A percentile compares a stretch with the other conserved stretches of the same genome.
phyloP scores from a whole-genome alignment of 441 rosid genomes.

The Erodium trifolium region DNA sequence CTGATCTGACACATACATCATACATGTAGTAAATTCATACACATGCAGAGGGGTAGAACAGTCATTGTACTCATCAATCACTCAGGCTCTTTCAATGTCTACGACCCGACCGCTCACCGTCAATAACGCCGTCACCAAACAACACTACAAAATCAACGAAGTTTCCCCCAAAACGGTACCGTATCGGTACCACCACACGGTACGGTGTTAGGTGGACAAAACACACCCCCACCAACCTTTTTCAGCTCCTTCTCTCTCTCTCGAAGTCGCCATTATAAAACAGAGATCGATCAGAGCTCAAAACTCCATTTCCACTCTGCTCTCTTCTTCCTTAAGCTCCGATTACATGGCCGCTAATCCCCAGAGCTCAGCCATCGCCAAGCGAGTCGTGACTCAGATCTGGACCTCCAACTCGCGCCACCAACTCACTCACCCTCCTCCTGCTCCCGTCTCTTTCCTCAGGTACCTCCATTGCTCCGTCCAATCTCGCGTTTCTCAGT shows the following conservation, averaged over 20 bases:
- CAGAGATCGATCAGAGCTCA: background rate
- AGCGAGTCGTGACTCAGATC: conserved; percentile 2
- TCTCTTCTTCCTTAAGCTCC: background rate
- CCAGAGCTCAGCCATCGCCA: background rate
- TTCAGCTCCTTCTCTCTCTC: background rate
- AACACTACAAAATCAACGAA: background rate
- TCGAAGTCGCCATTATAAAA: background rate
- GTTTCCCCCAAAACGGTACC: background rate
- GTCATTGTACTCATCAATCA: no score
- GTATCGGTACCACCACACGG: no score
- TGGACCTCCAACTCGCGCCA: background rate
- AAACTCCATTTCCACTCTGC: background rate
- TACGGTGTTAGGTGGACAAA: background rate
- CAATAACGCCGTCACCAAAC: background rate
- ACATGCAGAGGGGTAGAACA: no score
- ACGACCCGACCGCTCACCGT: background rate
- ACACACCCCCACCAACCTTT: background rate
- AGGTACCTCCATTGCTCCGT: background rate
- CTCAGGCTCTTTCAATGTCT: background rate
- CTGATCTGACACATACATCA: no score
- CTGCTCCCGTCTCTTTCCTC: background rate
- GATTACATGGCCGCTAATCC: conserved; percentile 44
- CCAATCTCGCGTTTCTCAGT: no score
- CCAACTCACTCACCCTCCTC: background rate
- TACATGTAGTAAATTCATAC: no score